Conservation (phyloP, 805 yeast genomes). For the Yarrowia sp. region DNA sequence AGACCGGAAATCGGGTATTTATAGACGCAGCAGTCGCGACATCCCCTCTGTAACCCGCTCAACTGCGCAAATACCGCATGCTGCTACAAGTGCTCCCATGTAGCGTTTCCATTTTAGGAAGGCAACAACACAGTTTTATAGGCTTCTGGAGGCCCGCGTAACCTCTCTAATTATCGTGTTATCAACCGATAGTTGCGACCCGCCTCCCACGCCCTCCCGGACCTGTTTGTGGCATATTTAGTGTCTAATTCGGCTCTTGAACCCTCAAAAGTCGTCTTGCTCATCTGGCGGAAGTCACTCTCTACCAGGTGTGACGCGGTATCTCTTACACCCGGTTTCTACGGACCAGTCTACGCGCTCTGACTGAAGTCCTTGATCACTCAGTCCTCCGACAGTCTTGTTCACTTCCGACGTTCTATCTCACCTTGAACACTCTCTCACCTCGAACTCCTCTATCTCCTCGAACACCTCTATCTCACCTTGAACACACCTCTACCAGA, state of each 20-base stretch:
- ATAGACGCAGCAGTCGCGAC: too few relatives aligned
- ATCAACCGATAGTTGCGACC: constrained; percentile 27
- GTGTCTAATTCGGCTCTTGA: constrained; percentile 24
- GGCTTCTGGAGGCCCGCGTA: constrained; percentile 2
- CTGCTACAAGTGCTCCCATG: too few relatives aligned
- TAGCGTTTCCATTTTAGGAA: constrained; percentile 18
- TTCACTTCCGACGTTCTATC: not conserved
- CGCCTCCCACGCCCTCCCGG: constrained; percentile 13
- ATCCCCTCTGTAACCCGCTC: too few relatives aligned
- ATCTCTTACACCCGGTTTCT: constrained; percentile 4
- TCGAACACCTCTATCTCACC: not conserved
- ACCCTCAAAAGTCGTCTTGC: constrained; percentile 9
- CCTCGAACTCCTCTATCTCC: not conserved
- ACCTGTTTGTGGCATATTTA: constrained; percentile 25
- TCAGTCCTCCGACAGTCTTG: not conserved
- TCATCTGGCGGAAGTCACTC: constrained; percentile 26
- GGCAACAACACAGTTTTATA: constrained; percentile 10
- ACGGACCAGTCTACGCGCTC: too few relatives aligned
- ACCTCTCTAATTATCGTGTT: constrained; percentile 25
- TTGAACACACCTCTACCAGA: not conserved
- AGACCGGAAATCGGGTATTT: too few relatives aligned
- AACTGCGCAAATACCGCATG: not conserved
- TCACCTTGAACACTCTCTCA: not conserved
- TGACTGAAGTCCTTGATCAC: too few relatives aligned
- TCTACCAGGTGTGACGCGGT: constrained; percentile 27